Evolutionary conservation across 441 rosid species (phyloP).

Genomic region (Adansonia grandidieri): DNA sequence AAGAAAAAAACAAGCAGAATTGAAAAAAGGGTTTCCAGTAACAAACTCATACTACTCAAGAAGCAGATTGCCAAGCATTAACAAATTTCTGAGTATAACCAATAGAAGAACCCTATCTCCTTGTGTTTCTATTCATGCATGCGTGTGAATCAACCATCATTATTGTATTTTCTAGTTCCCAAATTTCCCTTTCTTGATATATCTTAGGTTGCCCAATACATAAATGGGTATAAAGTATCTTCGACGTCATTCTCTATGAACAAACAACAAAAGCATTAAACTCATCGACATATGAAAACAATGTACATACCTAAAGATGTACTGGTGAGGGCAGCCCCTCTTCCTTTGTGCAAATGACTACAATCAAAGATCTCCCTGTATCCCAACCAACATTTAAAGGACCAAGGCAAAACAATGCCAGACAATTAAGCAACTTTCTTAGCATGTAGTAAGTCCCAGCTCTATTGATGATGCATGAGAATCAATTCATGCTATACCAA

Average conservation of each 20-base stretch:
- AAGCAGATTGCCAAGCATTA: constrained; percentile 5
- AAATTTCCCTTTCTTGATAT: background rate
- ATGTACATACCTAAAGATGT: constrained; percentile 16
- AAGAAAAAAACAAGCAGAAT: background rate
- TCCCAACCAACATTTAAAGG: constrained; percentile 10
- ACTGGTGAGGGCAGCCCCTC: background rate
- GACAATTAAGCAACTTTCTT: constrained; percentile 10
- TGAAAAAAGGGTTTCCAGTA: background rate
- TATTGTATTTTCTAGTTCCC: constrained; percentile 4
- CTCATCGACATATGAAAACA: background rate
- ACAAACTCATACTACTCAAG: constrained; percentile 8
- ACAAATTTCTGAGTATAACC: background rate
- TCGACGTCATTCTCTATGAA: background rate
- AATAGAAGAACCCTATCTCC: constrained; percentile 11
- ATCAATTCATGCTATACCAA: background rate
- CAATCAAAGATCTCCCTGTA: background rate
- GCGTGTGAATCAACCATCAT: background rate
- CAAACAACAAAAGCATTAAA: background rate
- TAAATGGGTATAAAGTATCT: background rate
- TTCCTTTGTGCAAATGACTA: constrained; percentile 1
- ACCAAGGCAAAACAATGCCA: constrained; percentile 9
- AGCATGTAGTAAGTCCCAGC: constrained; percentile 11
- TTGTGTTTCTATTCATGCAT: background rate
- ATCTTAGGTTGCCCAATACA: background rate
- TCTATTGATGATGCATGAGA: background rate